phyloP scores from a whole-genome alignment of 352 stramenopile species.

The Phytophthora macrochlamydospora region DNA sequence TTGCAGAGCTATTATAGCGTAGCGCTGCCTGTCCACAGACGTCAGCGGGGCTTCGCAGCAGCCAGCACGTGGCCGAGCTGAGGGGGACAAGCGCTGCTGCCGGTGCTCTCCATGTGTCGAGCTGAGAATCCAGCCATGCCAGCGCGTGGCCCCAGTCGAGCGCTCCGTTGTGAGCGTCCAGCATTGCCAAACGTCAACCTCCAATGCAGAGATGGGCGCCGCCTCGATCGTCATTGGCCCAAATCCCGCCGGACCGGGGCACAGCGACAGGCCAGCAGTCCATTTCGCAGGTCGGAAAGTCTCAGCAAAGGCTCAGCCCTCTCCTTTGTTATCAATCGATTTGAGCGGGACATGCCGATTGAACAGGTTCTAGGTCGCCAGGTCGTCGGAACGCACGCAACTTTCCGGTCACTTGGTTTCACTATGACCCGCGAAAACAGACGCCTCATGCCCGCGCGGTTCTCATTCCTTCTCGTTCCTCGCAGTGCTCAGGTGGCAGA shows the following conservation, averaged over 20 bases:
- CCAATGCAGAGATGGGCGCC: neutral
- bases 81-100: too few species aligned
- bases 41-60: too few species aligned
- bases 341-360: neutral
- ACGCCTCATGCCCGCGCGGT: neutral
- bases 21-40: too few species aligned
- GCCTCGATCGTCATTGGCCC: neutral
- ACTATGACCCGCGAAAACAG: neutral
- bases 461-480: conserved; percentile 3
- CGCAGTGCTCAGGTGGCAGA: neutral
- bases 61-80: too few species aligned
- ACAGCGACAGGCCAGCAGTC: neutral
- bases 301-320: neutral
- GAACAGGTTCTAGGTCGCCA: conserved; percentile 3
- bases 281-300: neutral
- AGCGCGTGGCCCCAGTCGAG: neutral
- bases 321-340: neutral
- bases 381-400: neutral
- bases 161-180: neutral
- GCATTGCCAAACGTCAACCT: conserved; percentile 1
- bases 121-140: conserved; percentile 1
- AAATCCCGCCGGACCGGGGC: neutral
- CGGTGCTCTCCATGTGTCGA: neutral
- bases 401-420: conserved; percentile 1
- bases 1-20: too few species aligned